Percentiles rank a stretch among this genome's conserved stretches.
Conservation (phyloP, 2,329 filamentous ascomycete species). For the Fusarium succisae region DNA sequence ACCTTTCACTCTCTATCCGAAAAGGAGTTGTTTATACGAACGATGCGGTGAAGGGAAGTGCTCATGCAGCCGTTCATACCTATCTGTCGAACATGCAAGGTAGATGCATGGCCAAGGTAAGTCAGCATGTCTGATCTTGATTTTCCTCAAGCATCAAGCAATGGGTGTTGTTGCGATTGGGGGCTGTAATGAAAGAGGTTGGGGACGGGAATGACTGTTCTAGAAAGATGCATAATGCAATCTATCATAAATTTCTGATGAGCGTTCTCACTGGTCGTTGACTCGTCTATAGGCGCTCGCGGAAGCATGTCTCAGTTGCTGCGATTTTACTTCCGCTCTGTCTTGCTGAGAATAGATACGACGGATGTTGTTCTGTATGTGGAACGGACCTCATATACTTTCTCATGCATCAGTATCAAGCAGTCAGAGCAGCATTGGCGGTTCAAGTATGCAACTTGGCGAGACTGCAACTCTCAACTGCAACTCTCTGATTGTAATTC, state of each 20-base stretch:
- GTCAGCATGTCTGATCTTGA: constrained; percentile 1
- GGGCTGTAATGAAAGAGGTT: constrained; percentile 9
- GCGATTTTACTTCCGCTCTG: not conserved
- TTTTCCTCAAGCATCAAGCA: not conserved
- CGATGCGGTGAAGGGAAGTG: constrained; percentile 29
- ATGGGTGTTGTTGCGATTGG: not conserved
- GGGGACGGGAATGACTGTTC: constrained; percentile 15
- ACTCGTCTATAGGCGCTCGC: not conserved
- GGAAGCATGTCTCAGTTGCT: constrained; percentile 28
- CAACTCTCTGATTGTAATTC: not conserved
- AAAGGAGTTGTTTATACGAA: not conserved
- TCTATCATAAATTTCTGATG: constrained; percentile 2
- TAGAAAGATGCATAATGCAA: constrained; percentile 26
- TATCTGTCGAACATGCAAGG: constrained; percentile 5
- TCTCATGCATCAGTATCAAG: not conserved
- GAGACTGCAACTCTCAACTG: not conserved
- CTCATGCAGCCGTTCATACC: not conserved
- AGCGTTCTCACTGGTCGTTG: constrained; percentile 6
- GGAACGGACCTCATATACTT: constrained; percentile 2
- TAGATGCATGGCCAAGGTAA: constrained; percentile 20
- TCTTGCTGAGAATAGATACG: not conserved
- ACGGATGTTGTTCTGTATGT: constrained; percentile 10
- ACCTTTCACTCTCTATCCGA: not conserved
- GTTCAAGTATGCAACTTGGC: constrained; percentile 5
- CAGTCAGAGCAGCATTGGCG: constrained; percentile 2